Evolutionary conservation across 2,329 filamentous ascomycete genomes (phyloP), one percentile per base, ranked within the genome.

Genomic region (Zarea fungicola): DNA sequence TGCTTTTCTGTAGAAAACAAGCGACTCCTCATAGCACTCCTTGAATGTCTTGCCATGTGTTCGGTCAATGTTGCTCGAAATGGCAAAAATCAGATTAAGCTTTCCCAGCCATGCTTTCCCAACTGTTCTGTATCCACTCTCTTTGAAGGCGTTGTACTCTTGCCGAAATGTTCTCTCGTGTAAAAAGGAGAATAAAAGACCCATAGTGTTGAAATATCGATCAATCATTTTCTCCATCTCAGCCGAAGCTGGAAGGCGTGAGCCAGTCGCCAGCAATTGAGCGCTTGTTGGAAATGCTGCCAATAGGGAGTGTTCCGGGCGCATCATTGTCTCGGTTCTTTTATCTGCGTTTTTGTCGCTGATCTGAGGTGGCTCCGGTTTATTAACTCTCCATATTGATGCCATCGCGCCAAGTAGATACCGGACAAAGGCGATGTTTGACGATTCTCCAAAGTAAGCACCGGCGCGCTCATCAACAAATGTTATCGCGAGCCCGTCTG

Each of bases 61-160:
- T 6, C 60, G 56, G 8, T 57, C 62, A 1, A 66, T 63, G 16
- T 64, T 70, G 11, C 63, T 67, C 0, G 72, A 69, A 62, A 78
- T 70, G 1, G 75, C 73, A 1, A 78, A 60, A 0, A 78, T 65
- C 48, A 76, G 72, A 42, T 78, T 77, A 0, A 78, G 55, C 3
- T 77, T 54, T 0, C 72, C 73, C 0, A 78, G 64, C 75, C 75
- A 78, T 0, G 74, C 71, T n/a, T 68, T 65, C 1, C 73, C 63
- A 0, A 70, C 66, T 4, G 60, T 64, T 0, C 56, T 62, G 32
- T 69, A 57, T 0, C 56, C 55, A 4, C 47, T 48, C 21, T 45
- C 36, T 28, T 41, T 50, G 10, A 57, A 56, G 3, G 52, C 39
- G 1, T 53, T 10, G 19, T 63, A 65, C 0, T 55, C 54, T 0